These are phyloP conservation scores for Leersia perrieri DNA, from an alignment of 176 grass and related monocot genomes.

Conservation along the genomic window DNA sequence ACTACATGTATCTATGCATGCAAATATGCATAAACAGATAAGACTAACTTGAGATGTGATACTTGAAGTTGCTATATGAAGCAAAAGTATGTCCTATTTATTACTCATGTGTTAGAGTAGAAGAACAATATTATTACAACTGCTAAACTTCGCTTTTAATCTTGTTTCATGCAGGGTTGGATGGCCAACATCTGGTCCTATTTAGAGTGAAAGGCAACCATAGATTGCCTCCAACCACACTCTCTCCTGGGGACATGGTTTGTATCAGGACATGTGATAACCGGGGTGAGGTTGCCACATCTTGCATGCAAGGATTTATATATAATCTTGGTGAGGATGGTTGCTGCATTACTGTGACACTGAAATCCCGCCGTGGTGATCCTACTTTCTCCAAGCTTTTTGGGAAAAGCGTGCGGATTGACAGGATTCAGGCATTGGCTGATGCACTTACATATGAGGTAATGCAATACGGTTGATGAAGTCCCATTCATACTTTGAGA, in stretches of 20 bases:
- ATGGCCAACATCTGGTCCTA: conserved; percentile 70
- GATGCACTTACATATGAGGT: conserved; percentile 92
- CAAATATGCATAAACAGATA: conserved; percentile 1
- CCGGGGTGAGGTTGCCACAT: conserved; percentile 55
- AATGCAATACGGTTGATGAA: not conserved
- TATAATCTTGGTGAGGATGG: conserved; percentile 76
- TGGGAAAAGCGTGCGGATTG: conserved; percentile 73
- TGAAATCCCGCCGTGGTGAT: conserved; percentile 70
- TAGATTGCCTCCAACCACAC: conserved; percentile 66
- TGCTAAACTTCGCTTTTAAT: not conserved
- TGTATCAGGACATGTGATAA: conserved; percentile 83
- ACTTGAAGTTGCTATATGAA: conserved; percentile 5
- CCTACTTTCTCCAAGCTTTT: conserved; percentile 83
- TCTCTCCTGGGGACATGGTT: conserved; percentile 85
- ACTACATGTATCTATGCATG: not conserved
- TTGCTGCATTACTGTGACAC: conserved; percentile 70
- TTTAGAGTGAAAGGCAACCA: conserved; percentile 71
- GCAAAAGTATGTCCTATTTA: not conserved
- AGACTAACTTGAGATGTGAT: not conserved
- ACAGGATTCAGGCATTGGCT: conserved; percentile 77
- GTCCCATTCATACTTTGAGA: not conserved
- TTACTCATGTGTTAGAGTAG: not conserved
- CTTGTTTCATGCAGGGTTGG: conserved; percentile 55
- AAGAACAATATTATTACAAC: not conserved
- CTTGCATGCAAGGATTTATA: conserved; percentile 75